Evolutionary conservation across 352 stramenopile genomes (phyloP), one percentile per base, ranked within the genome.

Genomic region (Globisporangium perplexum): DNA sequence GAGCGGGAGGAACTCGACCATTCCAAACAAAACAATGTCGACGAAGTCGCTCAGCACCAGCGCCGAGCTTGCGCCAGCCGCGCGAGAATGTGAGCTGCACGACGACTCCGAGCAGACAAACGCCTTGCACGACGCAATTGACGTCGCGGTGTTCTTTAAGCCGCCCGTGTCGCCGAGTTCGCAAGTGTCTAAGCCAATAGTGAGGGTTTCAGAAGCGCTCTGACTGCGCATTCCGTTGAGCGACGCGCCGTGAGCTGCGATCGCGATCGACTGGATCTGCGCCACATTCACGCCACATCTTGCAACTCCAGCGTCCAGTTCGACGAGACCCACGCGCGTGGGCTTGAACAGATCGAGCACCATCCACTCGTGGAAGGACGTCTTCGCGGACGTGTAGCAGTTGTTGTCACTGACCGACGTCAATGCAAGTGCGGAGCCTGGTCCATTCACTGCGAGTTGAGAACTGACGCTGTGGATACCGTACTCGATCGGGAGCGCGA

Each of bases 381-480:
- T 33, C 4, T 38, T 44, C 7, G 50, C 55, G 5, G 68, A 65
- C 4, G 83, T 48, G 43, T 87, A 92, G 43, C 78, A 92, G 10
- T 59, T 49, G 7, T 47, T 60, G 0, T 36, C 57, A 2, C 3
- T 47, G 50, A 63, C 45, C 12, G 61, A 71, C 14, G 65, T 47
- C 2, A 89, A 46, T 0, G 70, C 54, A 7, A 28, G 52, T 0
- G 72, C 72, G 23, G 78, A 83, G 1, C 74, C 78, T 17, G 55
- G n/a, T 15, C 75, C 75, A 17, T 46, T 63, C 1, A 26, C 42
- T 2, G 66, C 46, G 1, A 63, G 38, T 49, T 90, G 74, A 0
- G 81, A 89, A 47, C 81, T 92, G 1, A 72, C 63, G 30, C 77
- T 88, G 42, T 89, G 72, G 23, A 92, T 78, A 8, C 56, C 67